Percentiles rank a stretch among this genome's conserved stretches.
These are phyloP conservation scores for Vigna radiata DNA, from an alignment of 306 rosid species.

Conservation along the genomic window DNA sequence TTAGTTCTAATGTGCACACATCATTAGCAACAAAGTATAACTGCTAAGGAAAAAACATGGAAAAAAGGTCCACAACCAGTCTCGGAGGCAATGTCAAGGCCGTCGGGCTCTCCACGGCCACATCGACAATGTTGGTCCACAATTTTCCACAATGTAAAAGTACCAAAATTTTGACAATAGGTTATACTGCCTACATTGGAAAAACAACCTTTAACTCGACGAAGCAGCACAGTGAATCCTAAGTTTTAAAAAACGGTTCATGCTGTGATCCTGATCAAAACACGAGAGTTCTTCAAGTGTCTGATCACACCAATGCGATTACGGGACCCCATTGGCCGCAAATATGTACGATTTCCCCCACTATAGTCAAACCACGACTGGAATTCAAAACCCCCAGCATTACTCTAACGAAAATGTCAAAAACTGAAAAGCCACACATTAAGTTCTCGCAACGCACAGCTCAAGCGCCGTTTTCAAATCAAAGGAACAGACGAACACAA, in stretches of 20 bases:
- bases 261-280: background rate
- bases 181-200: background rate
- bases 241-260: background rate
- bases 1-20: background rate
- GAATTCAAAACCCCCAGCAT: background rate
- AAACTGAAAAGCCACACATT: background rate
- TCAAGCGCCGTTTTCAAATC: background rate
- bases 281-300: background rate
- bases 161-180: background rate
- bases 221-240: background rate
- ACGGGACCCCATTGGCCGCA: background rate
- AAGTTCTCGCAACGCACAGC: background rate
- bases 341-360: background rate
- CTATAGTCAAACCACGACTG: background rate
- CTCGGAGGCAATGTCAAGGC: background rate
- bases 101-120: background rate
- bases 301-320: background rate
- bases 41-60: background rate
- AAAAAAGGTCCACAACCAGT: background rate
- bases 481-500: slow-evolving; percentile 7
- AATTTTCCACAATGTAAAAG: background rate
- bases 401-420: background rate
- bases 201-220: slow-evolving; percentile 9
- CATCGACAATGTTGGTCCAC: background rate
- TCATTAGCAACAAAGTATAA: slow-evolving; percentile 18